Evolutionary conservation across 495 filamentous ascomycete species (phyloP), one percentile per base, ranked within the genome.

Genomic region (Penicillium simplicissimum): DNA sequence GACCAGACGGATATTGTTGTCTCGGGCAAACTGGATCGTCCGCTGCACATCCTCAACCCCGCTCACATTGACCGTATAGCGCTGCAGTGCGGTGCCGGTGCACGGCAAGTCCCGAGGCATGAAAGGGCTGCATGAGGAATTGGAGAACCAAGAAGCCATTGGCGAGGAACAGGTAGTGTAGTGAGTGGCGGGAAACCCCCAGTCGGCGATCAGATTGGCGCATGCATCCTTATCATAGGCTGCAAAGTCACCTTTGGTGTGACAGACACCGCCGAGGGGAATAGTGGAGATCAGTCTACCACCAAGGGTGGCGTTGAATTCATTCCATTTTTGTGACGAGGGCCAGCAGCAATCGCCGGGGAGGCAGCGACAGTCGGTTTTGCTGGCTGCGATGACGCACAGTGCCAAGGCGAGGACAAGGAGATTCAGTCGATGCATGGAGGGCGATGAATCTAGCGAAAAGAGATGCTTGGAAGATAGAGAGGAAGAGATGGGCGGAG

Each of bases 1-100:
- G 35, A 88, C 76, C 15, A 89, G 64, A n/a, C 86, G 81, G 42
- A 90, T 76, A 63, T 84, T 86, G 53, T 84, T 75, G 35, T 80
- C 53, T 4, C 71, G 67, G 0, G 82, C 82, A 58, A 81, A 86
- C 25, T 76, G 69, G 23, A 86, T 8, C 1, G 59, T 19, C 64
- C 61, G 31, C 53, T 60, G 19, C 58, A 58, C 38, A 76, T 61
- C 64, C 3, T 62, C 35, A 23, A 56, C 58, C 4, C 25, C 21
- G 40, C 40, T 57, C 31, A 57, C 55, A 35, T 55, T 58, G 47
- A 87, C 76, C 8, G 80, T 74, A 56, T 87, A 87, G 0, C 69
- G 62, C 19, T 79, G 74, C 63, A 83, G 83, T 45, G 79, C 79
- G 1, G 82, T 83, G 0, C 82, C 66, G 0, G 73, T 76, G 67